Percentiles rank a stretch among this genome's conserved stretches.
phyloP scores from a whole-genome alignment of 805 yeast species.

The Hanseniaspora guilliermondii region DNA sequence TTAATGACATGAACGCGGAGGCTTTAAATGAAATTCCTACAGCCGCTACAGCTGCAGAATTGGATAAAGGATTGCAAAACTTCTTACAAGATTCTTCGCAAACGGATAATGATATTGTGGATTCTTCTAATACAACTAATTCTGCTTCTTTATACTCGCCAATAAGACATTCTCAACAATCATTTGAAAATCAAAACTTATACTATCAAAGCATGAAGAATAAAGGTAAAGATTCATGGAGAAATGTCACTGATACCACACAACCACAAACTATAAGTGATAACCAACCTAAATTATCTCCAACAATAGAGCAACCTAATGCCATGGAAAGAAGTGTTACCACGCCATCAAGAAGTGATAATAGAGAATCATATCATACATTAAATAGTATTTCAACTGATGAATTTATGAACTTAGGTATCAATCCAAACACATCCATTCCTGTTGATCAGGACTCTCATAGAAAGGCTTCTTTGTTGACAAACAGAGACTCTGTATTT shows the following conservation, averaged over 20 bases:
- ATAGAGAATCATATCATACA: conserved; percentile 58
- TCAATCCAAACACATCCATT: conserved; percentile 30
- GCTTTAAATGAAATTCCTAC: conserved; percentile 17
- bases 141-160: conserved; percentile 22
- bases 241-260: conserved; percentile 28
- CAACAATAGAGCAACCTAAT: conserved; percentile 22
- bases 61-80: conserved; percentile 10
- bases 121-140: conserved; percentile 20
- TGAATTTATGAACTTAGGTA: conserved; percentile 55
- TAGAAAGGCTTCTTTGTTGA: conserved; percentile 29
- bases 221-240: conserved; percentile 44
- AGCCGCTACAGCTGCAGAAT: conserved; percentile 9
- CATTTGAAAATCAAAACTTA: conserved; percentile 20
- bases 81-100: conserved; percentile 16
- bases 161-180: conserved; percentile 12
- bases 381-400: conserved; percentile 77
- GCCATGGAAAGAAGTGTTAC: conserved; percentile 28
- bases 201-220: conserved; percentile 27
- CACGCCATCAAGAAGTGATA: conserved; percentile 9
- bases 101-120: conserved; percentile 13
- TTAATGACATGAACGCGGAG: conserved; percentile 15
- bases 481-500: conserved; percentile 33
- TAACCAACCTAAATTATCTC: conserved; percentile 1
- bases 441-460: conserved; percentile 49
- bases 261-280: background rate